phyloP scores from a whole-genome alignment of 768 basidiomycete genomes.

The Mycena pura region DNA sequence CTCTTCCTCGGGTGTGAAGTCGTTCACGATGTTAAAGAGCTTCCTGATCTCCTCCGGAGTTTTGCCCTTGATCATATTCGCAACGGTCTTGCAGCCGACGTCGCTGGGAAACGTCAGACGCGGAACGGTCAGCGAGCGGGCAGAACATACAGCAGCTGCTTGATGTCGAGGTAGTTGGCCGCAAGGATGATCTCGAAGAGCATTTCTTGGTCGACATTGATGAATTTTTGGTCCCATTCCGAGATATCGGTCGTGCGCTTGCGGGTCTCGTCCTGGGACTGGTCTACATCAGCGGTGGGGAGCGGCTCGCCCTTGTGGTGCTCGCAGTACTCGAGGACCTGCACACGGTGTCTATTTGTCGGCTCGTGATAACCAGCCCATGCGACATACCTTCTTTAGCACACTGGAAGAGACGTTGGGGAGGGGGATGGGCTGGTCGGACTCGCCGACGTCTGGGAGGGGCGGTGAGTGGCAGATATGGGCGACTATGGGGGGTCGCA shows the following conservation, averaged over 20 bases:
- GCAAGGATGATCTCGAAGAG: constrained; percentile 99
- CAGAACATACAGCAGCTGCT: constrained; percentile 83
- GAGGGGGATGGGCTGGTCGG: constrained; percentile 90
- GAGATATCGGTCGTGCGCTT: constrained; percentile 98
- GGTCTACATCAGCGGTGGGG: constrained; percentile 80
- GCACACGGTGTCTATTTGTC: not conserved
- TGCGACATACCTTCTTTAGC: constrained; percentile 77
- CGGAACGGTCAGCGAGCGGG: constrained; percentile 2
- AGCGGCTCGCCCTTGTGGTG: constrained; percentile 98
- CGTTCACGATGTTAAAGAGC: constrained; percentile 95
- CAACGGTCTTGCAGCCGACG: constrained; percentile 97
- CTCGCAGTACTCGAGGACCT: constrained; percentile 99
- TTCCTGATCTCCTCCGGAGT: constrained; percentile 98
- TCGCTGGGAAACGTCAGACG: constrained; percentile 57
- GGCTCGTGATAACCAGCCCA: not conserved
- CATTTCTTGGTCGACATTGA: constrained; percentile 99
- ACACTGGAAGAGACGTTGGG: constrained; percentile 94
- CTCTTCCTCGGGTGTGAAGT: constrained; percentile 99
- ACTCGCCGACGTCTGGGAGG: constrained; percentile 87
- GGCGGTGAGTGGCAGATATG: not conserved
- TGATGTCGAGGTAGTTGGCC: constrained; percentile 99
- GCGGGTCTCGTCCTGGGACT: constrained; percentile 89
- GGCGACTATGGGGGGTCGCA: constrained; percentile 39
- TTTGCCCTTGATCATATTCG: constrained; percentile 99
- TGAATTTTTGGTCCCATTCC: constrained; percentile 99